Base-by-base conservation (phyloP, 2,329 filamentous ascomycete genomes). In the Fusarium stilboides region DNA sequence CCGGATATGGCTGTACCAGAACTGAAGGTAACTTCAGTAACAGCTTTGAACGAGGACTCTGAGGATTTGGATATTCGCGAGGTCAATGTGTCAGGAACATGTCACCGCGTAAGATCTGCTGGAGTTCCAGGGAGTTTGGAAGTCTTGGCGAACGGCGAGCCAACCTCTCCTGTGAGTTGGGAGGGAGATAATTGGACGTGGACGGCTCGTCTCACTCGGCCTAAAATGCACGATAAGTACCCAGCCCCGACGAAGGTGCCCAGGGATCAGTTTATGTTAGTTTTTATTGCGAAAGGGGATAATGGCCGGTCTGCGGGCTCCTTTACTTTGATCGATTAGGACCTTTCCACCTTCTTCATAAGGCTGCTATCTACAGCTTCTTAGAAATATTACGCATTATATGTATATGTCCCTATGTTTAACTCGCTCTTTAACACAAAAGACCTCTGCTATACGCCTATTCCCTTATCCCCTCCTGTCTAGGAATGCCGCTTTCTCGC, bases 61-160 rank as follows among this genome's bases (percentile, higher is more conserved):
- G 0, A 5, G 8, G 17, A 33, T 3, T 36, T 1, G 0, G 39
- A 39, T 24, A 4, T 58, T 17, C 50, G 50, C 1, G 3, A n/a
- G 1, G 40, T 39, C 1, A 31, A 26, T 0, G 10, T 31, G 0
- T 12, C 13, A 2, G 39, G 56, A 33, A 33, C 22, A 0, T 57
- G 37, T 1, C 2, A 13, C 1, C 0, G 31, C 1, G 0, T 1
- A 19, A 7, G 1, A 6, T 24, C 39, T 31, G 13, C 3, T 1
- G 5, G 7, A 1, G 2, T 19, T 1, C 8, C 4, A 4, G 5
- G n/a, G 1, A 19, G 1, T 1, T 10, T 58, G 4, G 7, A 58
- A 0, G 3, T 56, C 1, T 57, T 37, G 8, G 50, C 40, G 3
- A 57, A 58, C 15, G 56, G 56, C 3, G 50, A 58, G 8, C 6